Evolutionary conservation across 495 filamentous ascomycete genomes (phyloP).

Genomic region (Annulohypoxylon bovei): DNA sequence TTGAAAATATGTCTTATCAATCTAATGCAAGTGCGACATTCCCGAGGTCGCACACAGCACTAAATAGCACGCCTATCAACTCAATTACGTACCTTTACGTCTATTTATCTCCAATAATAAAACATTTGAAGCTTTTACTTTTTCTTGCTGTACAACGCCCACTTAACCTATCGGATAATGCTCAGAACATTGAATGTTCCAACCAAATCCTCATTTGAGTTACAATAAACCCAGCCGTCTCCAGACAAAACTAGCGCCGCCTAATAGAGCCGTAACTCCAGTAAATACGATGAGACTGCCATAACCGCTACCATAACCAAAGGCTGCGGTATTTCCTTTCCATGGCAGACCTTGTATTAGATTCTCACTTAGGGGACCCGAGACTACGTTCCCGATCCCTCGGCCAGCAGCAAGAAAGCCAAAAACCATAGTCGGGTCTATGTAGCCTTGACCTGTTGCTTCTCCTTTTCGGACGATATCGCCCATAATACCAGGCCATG

Average conservation of each 20-base stretch:
- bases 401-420: conserved; percentile 68
- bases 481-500: conserved; percentile 67
- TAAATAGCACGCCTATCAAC: background rate
- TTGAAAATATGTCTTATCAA: conserved; percentile 32
- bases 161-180: background rate
- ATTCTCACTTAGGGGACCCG: conserved; percentile 65
- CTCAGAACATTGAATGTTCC: background rate
- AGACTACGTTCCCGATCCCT: conserved; percentile 70
- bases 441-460: conserved; percentile 24
- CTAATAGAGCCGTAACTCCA: conserved; percentile 62
- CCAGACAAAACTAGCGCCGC: conserved; percentile 61
- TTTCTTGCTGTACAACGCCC: conserved; percentile 8
- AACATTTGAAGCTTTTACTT: background rate
- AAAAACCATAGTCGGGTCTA: conserved; percentile 46
- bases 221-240: conserved; percentile 41
- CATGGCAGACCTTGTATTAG: conserved; percentile 54
- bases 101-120: background rate
- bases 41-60: conserved; percentile 8
- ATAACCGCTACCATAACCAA: conserved; percentile 59
- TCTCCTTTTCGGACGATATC: conserved; percentile 52
- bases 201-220: background rate
- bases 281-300: conserved; percentile 67
- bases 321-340: conserved; percentile 40
- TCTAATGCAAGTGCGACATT: conserved; percentile 25
- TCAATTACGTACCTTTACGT: background rate